These are phyloP conservation scores for Geotrichum ghanense DNA, from an alignment of 805 yeast genomes.

Conservation along the genomic window DNA sequence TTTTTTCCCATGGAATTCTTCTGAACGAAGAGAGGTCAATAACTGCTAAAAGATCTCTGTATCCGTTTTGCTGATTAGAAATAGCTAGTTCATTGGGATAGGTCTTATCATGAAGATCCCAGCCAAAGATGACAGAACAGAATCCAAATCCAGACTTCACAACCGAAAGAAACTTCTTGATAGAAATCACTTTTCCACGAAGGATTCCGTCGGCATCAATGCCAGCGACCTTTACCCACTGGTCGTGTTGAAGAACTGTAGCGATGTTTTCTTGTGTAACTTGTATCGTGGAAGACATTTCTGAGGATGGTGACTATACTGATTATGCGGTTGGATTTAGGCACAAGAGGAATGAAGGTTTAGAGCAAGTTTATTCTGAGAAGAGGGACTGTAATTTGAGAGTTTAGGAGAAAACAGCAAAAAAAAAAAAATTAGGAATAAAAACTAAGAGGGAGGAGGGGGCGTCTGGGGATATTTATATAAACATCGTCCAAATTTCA, in stretches of 20 bases:
- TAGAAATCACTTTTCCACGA: slow-evolving; percentile 26
- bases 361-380: no score
- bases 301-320: no score
- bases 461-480: no score
- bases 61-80: slow-evolving; percentile 22
- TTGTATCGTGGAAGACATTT: neutral
- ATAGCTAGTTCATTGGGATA: slow-evolving; percentile 19
- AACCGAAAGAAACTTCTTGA: slow-evolving; percentile 17
- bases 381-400: no score
- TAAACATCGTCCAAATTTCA: no score
- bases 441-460: no score
- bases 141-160: slow-evolving; percentile 23
- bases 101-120: slow-evolving; percentile 26
- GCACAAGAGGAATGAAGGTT: no score
- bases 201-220: slow-evolving; percentile 26
- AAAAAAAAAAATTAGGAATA: no score
- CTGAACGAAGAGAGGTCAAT: slow-evolving; percentile 17
- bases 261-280: neutral
- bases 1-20: slow-evolving; percentile 22
- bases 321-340: no score
- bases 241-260: slow-evolving; percentile 5
- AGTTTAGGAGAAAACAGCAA: no score
- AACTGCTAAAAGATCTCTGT: slow-evolving; percentile 20
- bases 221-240: slow-evolving; percentile 23
- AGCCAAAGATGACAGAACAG: slow-evolving; percentile 26